Evolutionary conservation across 495 filamentous ascomycete genomes (phyloP).

Genomic region (Trichoderma gamsii): DNA sequence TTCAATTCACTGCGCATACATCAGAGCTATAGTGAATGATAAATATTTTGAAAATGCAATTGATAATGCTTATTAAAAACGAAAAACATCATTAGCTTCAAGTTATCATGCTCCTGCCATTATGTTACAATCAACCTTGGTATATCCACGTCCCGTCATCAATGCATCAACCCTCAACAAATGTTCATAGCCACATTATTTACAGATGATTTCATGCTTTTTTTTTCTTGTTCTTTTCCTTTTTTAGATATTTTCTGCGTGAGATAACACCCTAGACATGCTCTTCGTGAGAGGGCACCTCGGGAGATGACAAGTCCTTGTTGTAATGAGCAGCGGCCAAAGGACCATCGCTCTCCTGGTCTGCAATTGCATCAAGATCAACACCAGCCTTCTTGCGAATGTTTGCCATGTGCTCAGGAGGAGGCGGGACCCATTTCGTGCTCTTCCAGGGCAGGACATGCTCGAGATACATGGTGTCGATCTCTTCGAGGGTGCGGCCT

Average conservation of each 20-base stretch:
- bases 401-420: constrained; percentile 8
- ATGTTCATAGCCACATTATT: background rate
- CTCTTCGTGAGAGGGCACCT: background rate
- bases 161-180: background rate
- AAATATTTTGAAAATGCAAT: background rate
- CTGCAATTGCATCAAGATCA: background rate
- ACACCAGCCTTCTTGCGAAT: background rate
- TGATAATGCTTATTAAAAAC: background rate
- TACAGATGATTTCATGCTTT: background rate
- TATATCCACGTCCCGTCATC: constrained; percentile 1
- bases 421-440: constrained; percentile 10
- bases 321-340: background rate
- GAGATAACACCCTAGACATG: background rate
- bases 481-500: constrained; percentile 67
- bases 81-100: background rate
- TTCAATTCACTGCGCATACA: too few species aligned
- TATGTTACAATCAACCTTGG: constrained; percentile 6
- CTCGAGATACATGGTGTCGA: constrained; percentile 46
- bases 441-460: constrained; percentile 15
- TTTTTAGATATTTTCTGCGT: background rate
- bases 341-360: background rate
- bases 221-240: too few species aligned
- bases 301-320: background rate
- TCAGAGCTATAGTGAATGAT: too few species aligned
- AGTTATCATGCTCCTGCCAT: background rate